Conservation (phyloP, 495 filamentous ascomycete genomes). For the Xylaria palmicola region DNA sequence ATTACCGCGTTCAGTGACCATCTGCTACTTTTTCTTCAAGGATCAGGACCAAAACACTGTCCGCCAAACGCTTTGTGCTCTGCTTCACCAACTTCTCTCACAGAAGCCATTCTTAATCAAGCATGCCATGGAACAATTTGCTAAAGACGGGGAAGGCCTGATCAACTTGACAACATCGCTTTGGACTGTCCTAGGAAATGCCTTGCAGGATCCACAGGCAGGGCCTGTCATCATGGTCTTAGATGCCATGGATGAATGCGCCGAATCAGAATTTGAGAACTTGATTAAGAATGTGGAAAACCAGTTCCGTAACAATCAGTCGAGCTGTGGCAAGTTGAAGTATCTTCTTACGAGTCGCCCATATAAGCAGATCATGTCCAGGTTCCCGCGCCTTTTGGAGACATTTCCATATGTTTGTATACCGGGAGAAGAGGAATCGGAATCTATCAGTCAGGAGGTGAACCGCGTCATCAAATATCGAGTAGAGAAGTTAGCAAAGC, state of each 20-base stretch:
- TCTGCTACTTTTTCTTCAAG: slow-evolving; percentile 61
- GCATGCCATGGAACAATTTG: slow-evolving; percentile 26
- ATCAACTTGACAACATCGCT: slow-evolving; percentile 36
- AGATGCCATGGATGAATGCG: slow-evolving; percentile 49
- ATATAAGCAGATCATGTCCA: slow-evolving; percentile 35
- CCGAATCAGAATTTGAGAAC: slow-evolving; percentile 7
- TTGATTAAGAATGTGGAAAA: slow-evolving; percentile 17
- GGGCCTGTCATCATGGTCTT: slow-evolving; percentile 51
- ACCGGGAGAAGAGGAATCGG: slow-evolving; percentile 36
- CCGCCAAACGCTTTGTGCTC: slow-evolving; percentile 39
- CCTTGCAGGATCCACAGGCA: slow-evolving; percentile 32
- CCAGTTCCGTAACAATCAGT: slow-evolving; percentile 12
- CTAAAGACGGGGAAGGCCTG: slow-evolving; percentile 24
- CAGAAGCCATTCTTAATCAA: slow-evolving; percentile 32
- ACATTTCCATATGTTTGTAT: slow-evolving; percentile 38
- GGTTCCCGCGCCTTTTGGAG: slow-evolving; percentile 28
- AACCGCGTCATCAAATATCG: slow-evolving; percentile 37
- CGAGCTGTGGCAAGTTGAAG: slow-evolving; percentile 31
- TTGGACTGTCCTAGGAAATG: slow-evolving; percentile 41
- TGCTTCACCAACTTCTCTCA: slow-evolving; percentile 51
- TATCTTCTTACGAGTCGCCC: slow-evolving; percentile 54
- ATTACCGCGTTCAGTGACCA: slow-evolving; percentile 21
- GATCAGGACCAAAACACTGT: slow-evolving; percentile 46
- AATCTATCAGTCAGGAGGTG: slow-evolving; percentile 45
- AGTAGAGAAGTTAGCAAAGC: slow-evolving; percentile 27